Conservation (phyloP, 1,139 yeast genomes). For the Suhomyces wounanorum region DNA sequence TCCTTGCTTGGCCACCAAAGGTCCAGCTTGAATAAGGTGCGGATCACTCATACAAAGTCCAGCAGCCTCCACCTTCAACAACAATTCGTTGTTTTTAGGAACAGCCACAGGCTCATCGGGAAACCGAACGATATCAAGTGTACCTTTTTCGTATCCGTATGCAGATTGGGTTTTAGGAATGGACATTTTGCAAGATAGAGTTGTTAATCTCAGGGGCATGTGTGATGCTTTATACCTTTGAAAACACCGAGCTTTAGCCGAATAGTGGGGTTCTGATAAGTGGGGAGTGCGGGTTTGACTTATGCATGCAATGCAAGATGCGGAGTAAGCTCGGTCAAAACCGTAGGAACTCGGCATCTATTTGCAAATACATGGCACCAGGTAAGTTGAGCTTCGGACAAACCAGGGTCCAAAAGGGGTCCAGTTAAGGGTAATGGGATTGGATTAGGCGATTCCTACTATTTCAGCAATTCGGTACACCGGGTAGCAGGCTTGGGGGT, state of each 20-base stretch:
- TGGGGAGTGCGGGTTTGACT: neutral
- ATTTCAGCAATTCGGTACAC: no score
- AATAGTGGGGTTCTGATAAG: slow-evolving; percentile 1
- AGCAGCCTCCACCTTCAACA: slow-evolving; percentile 52
- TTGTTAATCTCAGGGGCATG: neutral
- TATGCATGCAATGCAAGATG: neutral
- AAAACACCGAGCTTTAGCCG: slow-evolving; percentile 2
- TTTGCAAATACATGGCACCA: no score
- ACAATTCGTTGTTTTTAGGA: slow-evolving; percentile 39
- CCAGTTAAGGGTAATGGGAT: no score
- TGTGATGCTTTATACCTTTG: neutral
- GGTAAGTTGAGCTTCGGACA: no score
- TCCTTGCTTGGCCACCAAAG: slow-evolving; percentile 12
- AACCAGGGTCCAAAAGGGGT: no score
- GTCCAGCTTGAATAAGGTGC: slow-evolving; percentile 39
- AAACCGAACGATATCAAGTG: slow-evolving; percentile 18
- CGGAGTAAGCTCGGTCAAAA: neutral
- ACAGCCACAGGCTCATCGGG: slow-evolving; percentile 36
- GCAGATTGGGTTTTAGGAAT: slow-evolving; percentile 23
- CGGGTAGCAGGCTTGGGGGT: no score
- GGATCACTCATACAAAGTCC: slow-evolving; percentile 57
- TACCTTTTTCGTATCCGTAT: slow-evolving; percentile 23
- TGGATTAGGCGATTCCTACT: no score
- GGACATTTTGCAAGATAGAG: slow-evolving; percentile 8
- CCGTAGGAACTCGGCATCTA: no score